These are phyloP conservation scores for Eucalyptus pumila DNA, from an alignment of 345 rosid genomes.

Conservation along the genomic window DNA sequence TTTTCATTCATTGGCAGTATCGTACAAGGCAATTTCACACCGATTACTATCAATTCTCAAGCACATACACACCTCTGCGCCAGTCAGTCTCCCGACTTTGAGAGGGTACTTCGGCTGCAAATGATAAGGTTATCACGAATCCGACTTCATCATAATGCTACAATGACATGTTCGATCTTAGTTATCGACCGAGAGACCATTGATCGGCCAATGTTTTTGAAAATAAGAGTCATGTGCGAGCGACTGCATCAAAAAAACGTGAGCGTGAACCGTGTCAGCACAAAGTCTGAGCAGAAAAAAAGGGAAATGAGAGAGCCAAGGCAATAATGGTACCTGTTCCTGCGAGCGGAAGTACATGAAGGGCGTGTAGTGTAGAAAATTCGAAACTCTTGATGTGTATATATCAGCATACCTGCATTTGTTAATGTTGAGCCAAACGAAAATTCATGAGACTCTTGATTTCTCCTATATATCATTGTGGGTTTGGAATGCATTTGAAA, in stretches of 20 bases:
- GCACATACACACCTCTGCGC: background rate
- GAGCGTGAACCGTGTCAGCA: background rate
- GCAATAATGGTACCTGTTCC: slow-evolving; percentile 53
- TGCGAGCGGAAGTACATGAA: slow-evolving; percentile 96
- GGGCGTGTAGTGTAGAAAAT: slow-evolving; percentile 81
- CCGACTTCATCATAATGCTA: background rate
- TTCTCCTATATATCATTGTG: background rate
- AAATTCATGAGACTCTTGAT: background rate
- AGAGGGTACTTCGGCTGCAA: background rate
- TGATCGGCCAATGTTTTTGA: slow-evolving; percentile 11
- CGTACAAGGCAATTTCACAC: background rate
- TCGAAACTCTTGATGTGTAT: slow-evolving; percentile 89
- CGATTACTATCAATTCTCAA: background rate
- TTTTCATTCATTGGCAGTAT: background rate
- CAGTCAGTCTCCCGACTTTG: background rate
- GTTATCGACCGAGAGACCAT: background rate
- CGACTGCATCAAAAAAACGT: slow-evolving; percentile 36
- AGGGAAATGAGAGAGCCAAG: background rate
- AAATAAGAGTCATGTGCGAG: slow-evolving; percentile 77
- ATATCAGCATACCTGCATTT: slow-evolving; percentile 80
- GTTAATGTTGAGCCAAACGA: background rate
- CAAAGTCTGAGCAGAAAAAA: background rate
- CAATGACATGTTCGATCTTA: background rate
- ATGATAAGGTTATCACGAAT: background rate
- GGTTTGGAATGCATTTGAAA: background rate